Base-by-base conservation (phyloP, 176 grass and related monocot species). In the Paspalum vaginatum region DNA sequence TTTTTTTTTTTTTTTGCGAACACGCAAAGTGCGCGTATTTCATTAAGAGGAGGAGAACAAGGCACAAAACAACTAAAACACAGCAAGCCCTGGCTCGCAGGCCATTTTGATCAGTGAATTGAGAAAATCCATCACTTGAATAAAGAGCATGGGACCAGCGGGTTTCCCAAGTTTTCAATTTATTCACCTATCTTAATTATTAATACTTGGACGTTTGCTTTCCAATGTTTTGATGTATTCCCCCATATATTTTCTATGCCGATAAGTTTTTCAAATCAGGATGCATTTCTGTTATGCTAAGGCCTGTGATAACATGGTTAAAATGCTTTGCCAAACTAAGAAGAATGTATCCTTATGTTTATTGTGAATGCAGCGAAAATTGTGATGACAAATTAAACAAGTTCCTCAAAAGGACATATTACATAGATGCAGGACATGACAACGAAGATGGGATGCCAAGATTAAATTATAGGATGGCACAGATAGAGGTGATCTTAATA, bases 361-460 rank as follows among this genome's bases (percentile, higher is more conserved):
- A 6, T 63, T 89, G 42, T 87, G 44, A 69, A 57, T 79, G 76
- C 92, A 98, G 95, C 16, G 95, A 94, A 82, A 94, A 98, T n/a
- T 98, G 91, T 74, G 92, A 83, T 53, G 87, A 83, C n/a, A 94
- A 98, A 79, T 83, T 94, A 87, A 91, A 83, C 40, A 90, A 85
- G 74, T 98, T 98, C 83, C 95, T 98, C 77, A 75, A 78, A 61
- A 91, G 86, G 85, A 98, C 92, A 12, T 94, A 87, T 61, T 79
- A 97, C 72, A 85, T 98, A 84, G 83, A 98, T 78, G 92, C 89
- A 37, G 95, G 95, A 83, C 75, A 87, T 89, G 66, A 89, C 61
- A 98, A 98, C 74, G 80, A 51, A 85, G 91, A 90, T 84, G 95
- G 95, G 65, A 98, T 98, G 95, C 72, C 7, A 20, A 94, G 85